Evolutionary conservation across 768 basidiomycete genomes (phyloP).

Genomic region (Tremella fuciformis): DNA sequence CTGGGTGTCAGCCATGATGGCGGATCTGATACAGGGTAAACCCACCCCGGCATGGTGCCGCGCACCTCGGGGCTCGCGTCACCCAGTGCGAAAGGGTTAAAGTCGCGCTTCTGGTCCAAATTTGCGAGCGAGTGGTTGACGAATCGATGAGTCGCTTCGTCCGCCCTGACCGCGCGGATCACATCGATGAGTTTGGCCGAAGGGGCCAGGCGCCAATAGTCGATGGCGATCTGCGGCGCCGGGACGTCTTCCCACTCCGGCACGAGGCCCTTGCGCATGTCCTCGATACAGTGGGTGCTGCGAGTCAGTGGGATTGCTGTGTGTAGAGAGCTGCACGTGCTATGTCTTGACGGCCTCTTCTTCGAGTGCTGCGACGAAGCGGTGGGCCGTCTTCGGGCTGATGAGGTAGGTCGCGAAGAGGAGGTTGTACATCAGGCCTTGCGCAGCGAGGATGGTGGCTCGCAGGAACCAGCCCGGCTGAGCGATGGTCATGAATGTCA

Average conservation of each 20-base stretch:
- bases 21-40: slow-evolving; percentile 10
- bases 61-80: slow-evolving; percentile 85
- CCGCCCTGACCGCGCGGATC: slow-evolving; percentile 84
- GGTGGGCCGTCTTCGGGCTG: slow-evolving; percentile 58
- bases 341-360: slow-evolving; percentile 95
- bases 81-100: slow-evolving; percentile 68
- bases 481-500: slow-evolving; percentile 93
- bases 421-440: slow-evolving; percentile 60
- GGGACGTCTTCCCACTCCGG: slow-evolving; percentile 62
- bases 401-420: slow-evolving; percentile 68
- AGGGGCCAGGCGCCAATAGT: slow-evolving; percentile 65
- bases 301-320: neutral
- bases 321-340: slow-evolving; percentile 56
- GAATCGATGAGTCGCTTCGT: slow-evolving; percentile 86
- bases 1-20: slow-evolving; percentile 16
- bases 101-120: slow-evolving; percentile 69
- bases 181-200: slow-evolving; percentile 66
- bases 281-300: slow-evolving; percentile 70
- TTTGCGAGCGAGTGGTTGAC: slow-evolving; percentile 95
- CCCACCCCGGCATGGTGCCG: slow-evolving; percentile 71
- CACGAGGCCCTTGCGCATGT: slow-evolving; percentile 59
- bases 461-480: slow-evolving; percentile 79
- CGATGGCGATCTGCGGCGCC: slow-evolving; percentile 81
- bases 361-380: slow-evolving; percentile 87
- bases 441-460: slow-evolving; percentile 76